Base-by-base conservation (phyloP, 306 rosid genomes). In the Medicago arabica region DNA sequence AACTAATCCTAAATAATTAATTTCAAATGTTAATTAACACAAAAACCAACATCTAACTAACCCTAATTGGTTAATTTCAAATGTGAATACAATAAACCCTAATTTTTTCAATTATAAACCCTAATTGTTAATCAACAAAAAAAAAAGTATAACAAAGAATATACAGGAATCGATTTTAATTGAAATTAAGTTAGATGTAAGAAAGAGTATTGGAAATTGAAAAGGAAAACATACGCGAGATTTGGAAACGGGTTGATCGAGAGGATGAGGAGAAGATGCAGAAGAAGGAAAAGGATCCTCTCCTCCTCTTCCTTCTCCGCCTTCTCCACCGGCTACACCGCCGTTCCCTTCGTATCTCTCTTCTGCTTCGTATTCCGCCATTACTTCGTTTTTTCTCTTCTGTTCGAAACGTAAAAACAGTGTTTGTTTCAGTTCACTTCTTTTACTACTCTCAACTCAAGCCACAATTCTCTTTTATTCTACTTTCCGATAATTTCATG, bases 221-320 rank as follows among this genome's bases (percentile, higher is more conserved):
- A 61, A 36, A 8, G 19, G n/a, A 15, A 34, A 61, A 34, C 19
- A 0, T 61, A 61, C 67, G 13, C 67, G 67, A 61, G 67, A 31
- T 61, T 61, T 61, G 13, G 67, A 34, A 34, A 34, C 67, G 19
- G 67, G 2, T 0, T 61, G 67, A 61, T 61, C 67, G 44, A 61
- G 43, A 61, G 21, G 21, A 31, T 31, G 67, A 34, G 67, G 67
- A 31, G 67, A 61, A 61, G 67, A 61, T 31, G 67, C 67, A 61
- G 67, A 61, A 61, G 67, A 31, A 61, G 67, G 65, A 25, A 25
- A 28, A 15, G 17, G 44, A 61, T 61, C 67, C 21, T 61, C 67
- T 13, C 12, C 66, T 6, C 10, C 66, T 2, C 17, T 39, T 23
- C 11, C 66, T 28, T 31, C 66, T 60, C 11, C 66, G 6, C 64